Evolutionary conservation across 768 basidiomycete genomes (phyloP).

Genomic region (Candolleomyces eurysporus): DNA sequence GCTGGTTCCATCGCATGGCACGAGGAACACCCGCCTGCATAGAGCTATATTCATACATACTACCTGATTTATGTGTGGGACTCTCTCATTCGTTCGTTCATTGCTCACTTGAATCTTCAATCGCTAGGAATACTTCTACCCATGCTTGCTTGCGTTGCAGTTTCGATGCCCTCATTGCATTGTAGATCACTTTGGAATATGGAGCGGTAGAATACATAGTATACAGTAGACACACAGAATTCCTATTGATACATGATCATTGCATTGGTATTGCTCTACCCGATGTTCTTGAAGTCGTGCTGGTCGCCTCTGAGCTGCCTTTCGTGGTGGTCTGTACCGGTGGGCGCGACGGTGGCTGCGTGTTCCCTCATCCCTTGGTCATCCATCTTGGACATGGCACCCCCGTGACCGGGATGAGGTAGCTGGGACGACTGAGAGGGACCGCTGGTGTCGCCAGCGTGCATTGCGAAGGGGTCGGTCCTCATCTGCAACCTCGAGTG

Average conservation of each 20-base stretch:
- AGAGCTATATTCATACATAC: too few species aligned
- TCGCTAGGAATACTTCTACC: too few species aligned
- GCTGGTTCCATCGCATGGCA: neutral
- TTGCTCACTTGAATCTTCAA: too few species aligned
- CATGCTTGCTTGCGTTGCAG: too few species aligned
- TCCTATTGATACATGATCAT: too few species aligned
- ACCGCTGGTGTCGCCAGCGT: neutral
- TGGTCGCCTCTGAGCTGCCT: neutral
- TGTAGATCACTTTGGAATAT: too few species aligned
- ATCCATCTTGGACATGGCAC: neutral
- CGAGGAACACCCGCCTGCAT: too few species aligned
- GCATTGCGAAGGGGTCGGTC: neutral
- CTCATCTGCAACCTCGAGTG: neutral
- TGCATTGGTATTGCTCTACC: neutral
- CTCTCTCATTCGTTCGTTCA: too few species aligned
- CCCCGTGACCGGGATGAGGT: neutral
- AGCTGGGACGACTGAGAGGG: neutral
- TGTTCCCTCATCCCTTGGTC: neutral
- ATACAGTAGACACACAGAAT: too few species aligned
- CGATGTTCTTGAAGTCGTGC: neutral
- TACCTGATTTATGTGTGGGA: too few species aligned
- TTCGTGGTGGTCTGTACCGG: neutral
- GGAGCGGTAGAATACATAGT: too few species aligned
- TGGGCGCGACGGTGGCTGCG: neutral
- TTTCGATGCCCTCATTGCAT: too few species aligned